A percentile compares a stretch with the other conserved stretches of the same genome.
These are phyloP conservation scores for Tranzscheliella williamsii DNA, from an alignment of 1,284 basidiomycete species.

Conservation along the genomic window DNA sequence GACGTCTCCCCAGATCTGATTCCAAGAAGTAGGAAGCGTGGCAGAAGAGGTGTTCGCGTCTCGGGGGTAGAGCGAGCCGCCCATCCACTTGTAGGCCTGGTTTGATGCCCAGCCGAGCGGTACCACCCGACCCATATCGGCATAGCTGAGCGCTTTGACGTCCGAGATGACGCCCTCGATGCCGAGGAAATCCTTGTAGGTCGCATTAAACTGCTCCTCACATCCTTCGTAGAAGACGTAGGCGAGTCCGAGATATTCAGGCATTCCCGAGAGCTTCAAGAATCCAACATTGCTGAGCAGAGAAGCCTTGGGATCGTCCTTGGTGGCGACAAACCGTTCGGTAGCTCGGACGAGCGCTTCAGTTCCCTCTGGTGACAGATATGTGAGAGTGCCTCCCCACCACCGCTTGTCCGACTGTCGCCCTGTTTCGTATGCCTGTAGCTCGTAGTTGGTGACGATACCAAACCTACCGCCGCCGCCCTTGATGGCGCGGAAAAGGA, in stretches of 20 bases:
- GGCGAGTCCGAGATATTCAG: constrained; percentile 4
- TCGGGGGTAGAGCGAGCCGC: constrained; percentile 14
- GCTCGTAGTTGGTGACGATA: constrained; percentile 35
- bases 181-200: constrained; percentile 7
- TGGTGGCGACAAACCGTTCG: constrained; percentile 9
- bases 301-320: constrained; percentile 19
- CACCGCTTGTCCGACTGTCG: constrained; percentile 9
- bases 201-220: constrained; percentile 1
- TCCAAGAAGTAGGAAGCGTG: background rate
- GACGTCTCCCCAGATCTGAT: constrained; percentile 5
- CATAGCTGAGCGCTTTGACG: constrained; percentile 10
- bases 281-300: constrained; percentile 16
- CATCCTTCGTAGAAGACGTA: constrained; percentile 21
- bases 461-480: constrained; percentile 40
- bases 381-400: constrained; percentile 20
- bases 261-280: constrained; percentile 6
- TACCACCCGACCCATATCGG: constrained; percentile 3
- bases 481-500: constrained; percentile 32
- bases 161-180: constrained; percentile 10
- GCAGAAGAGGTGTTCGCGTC: background rate
- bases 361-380: constrained; percentile 1
- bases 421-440: constrained; percentile 12
- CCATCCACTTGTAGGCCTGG: constrained; percentile 29
- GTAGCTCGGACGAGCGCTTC: constrained; percentile 6
- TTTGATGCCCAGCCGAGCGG: constrained; percentile 11